Conservation (phyloP, 2,329 filamentous ascomycete genomes). For the Aspergillus spinulosporus region DNA sequence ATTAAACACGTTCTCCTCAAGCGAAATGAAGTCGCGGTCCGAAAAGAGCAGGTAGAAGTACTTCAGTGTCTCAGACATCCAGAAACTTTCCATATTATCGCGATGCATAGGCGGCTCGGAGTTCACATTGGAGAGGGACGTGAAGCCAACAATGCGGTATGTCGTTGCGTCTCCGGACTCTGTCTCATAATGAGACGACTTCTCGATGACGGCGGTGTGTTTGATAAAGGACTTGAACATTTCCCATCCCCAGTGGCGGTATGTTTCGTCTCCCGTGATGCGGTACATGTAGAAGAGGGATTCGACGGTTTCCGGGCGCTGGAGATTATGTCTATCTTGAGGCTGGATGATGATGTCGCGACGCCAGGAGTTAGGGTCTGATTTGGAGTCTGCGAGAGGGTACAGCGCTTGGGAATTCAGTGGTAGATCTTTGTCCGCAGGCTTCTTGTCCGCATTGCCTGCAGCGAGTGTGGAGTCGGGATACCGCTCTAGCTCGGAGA, state of each 20-base stretch:
- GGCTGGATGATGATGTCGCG: constrained; percentile 76
- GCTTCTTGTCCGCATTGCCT: constrained; percentile 32
- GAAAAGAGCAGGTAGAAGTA: constrained; percentile 97
- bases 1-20: constrained; percentile 88
- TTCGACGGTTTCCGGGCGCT: constrained; percentile 95
- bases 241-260: constrained; percentile 96
- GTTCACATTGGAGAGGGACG: constrained; percentile 74
- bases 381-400: constrained; percentile 21
- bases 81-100: constrained; percentile 99
- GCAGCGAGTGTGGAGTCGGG: constrained; percentile 32
- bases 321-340: constrained; percentile 89
- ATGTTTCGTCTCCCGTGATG: constrained; percentile 85
- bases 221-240: constrained; percentile 94
- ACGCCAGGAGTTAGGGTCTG: constrained; percentile 59
- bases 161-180: constrained; percentile 3
- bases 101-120: constrained; percentile 65
- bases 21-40: constrained; percentile 73
- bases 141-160: constrained; percentile 63
- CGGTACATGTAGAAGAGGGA: constrained; percentile 98
- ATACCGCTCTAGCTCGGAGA: constrained; percentile 45
- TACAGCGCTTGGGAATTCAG: constrained; percentile 39
- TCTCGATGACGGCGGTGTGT: constrained; percentile 75
- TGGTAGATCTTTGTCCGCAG: constrained; percentile 30
- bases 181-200: constrained; percentile 31
- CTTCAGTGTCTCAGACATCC: constrained; percentile 97